Evolutionary conservation across 75 land plant genomes (phyloP).

Genomic region (Pinus tabuliformis): DNA sequence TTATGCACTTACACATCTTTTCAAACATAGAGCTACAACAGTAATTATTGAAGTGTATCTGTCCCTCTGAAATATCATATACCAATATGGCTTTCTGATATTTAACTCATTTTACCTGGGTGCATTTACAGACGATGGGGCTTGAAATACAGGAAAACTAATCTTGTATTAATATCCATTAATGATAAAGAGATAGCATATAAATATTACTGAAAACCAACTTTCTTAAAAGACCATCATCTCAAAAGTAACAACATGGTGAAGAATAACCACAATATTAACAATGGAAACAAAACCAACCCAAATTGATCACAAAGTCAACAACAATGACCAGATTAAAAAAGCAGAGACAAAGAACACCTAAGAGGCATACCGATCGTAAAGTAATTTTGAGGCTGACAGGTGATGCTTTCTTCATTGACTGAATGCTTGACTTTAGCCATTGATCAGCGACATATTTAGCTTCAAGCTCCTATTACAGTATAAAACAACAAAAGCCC

Average conservation of each 20-base stretch:
- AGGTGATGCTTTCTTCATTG: slow-evolving; percentile 75
- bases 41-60: too few species aligned
- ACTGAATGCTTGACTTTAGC: slow-evolving; percentile 42
- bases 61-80: too few species aligned
- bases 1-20: too few species aligned
- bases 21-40: too few species aligned
- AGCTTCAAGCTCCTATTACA: slow-evolving; percentile 53
- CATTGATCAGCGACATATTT: slow-evolving; percentile 37
- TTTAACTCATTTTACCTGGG: too few species aligned
- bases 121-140: too few species aligned
- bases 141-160: too few species aligned
- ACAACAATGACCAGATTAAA: background rate
- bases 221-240: background rate
- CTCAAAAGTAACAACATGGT: background rate
- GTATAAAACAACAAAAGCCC: background rate
- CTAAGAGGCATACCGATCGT: slow-evolving; percentile 50
- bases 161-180: too few species aligned
- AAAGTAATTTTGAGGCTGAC: slow-evolving; percentile 73
- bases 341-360: background rate
- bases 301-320: background rate
- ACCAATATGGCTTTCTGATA: too few species aligned
- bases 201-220: background rate
- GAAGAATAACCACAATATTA: background rate
- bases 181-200: background rate
- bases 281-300: background rate